These are phyloP conservation scores for Malassezia psittaci DNA, from an alignment of 1,284 basidiomycete species.

Conservation along the genomic window DNA sequence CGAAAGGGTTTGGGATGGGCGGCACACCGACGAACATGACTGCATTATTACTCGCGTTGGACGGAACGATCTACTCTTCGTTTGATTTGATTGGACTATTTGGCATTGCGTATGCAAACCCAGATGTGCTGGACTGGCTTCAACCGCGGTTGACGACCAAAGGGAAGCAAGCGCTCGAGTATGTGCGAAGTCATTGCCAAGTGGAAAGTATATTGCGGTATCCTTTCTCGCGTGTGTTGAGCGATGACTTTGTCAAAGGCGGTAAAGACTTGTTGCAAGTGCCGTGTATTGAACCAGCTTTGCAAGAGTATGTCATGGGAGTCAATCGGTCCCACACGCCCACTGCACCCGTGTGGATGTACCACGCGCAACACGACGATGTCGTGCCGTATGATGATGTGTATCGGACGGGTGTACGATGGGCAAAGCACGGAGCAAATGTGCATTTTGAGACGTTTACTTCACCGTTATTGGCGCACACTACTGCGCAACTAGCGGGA, in stretches of 20 bases:
- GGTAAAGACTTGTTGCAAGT: conserved; percentile 19
- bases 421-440: conserved; percentile 31
- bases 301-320: conserved; percentile 17
- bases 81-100: not conserved
- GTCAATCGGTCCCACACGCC: conserved; percentile 16
- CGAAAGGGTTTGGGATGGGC: conserved; percentile 27
- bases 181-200: conserved; percentile 19
- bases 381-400: conserved; percentile 28
- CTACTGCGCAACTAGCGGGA: conserved; percentile 22
- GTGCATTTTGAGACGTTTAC: conserved; percentile 21
- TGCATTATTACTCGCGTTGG: not conserved
- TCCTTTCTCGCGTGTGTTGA: conserved; percentile 17
- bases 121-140: not conserved
- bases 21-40: conserved; percentile 28
- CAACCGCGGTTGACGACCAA: conserved; percentile 17
- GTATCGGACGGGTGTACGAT: conserved; percentile 16
- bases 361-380: conserved; percentile 33
- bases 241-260: conserved; percentile 14
- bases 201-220: conserved; percentile 13
- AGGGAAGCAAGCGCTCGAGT: conserved; percentile 7
- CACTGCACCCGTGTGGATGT: conserved; percentile 26
- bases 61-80: not conserved
- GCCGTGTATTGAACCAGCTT: conserved; percentile 11
- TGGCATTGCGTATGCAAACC: not conserved
- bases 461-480: conserved; percentile 23